Evolutionary conservation across 2,329 filamentous ascomycete species (phyloP).

Genomic region (Colletotrichum sansevieriae): DNA sequence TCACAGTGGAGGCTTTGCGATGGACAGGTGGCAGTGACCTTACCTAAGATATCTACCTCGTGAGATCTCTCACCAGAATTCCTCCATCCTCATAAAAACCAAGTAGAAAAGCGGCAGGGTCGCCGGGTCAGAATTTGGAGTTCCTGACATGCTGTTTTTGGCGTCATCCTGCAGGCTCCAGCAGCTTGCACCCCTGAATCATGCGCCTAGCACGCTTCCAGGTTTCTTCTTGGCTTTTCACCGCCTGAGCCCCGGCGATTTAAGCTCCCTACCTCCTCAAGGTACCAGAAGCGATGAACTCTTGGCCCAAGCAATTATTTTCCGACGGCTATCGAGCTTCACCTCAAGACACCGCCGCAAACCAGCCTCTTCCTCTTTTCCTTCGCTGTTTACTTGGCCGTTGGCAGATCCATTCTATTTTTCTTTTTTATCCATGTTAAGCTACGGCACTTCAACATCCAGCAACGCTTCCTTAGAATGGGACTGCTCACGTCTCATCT

Average conservation of each 20-base stretch:
- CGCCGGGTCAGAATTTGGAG: background rate
- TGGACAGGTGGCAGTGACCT: too few species aligned
- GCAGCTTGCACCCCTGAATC: slow-evolving; percentile 6
- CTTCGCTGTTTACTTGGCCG: background rate
- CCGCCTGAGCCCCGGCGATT: background rate
- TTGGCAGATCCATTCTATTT: background rate
- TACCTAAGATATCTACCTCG: too few species aligned
- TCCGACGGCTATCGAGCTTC: slow-evolving; percentile 29
- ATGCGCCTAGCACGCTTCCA: background rate
- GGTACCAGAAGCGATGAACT: slow-evolving; percentile 1
- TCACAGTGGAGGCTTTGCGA: too few species aligned
- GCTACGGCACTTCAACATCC: background rate
- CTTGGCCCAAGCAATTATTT: slow-evolving; percentile 36
- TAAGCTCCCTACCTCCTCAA: background rate
- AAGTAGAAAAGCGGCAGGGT: slow-evolving; percentile 3
- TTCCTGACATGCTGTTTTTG: slow-evolving; percentile 18
- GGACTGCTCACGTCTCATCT: slow-evolving; percentile 2
- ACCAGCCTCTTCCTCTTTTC: slow-evolving; percentile 7
- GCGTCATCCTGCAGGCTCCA: slow-evolving; percentile 20
- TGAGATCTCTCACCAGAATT: too few species aligned
- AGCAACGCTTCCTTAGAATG: background rate
- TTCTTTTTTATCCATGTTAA: background rate
- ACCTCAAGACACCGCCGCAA: slow-evolving; percentile 26
- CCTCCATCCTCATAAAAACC: background rate
- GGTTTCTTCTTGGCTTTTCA: background rate